Evolutionary conservation across 2,329 filamentous ascomycete species (phyloP).

Genomic region (Diplocarpon rosae): DNA sequence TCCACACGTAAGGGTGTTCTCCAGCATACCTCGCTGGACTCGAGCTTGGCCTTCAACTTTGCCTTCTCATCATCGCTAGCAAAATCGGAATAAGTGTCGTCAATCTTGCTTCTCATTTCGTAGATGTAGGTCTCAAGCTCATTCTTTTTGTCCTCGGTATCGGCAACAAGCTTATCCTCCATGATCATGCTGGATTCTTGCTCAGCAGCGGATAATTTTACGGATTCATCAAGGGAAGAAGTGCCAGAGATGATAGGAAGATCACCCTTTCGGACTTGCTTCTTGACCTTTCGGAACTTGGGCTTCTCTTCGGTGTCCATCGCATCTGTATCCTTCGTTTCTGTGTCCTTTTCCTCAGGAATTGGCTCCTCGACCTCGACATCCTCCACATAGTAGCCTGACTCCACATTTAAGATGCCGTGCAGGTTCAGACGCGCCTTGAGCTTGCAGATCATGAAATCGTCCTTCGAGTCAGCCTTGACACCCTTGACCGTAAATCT

Average conservation of each 20-base stretch:
- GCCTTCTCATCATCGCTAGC: conserved; percentile 87
- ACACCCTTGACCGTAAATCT: conserved; percentile 97
- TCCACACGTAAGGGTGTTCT: neutral
- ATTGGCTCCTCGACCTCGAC: conserved; percentile 93
- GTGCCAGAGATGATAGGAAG: conserved; percentile 79
- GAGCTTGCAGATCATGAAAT: conserved; percentile 99
- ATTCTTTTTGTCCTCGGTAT: conserved; percentile 99
- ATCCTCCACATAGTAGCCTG: conserved; percentile 95
- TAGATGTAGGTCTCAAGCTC: conserved; percentile 98
- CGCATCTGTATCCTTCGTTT: conserved; percentile 53
- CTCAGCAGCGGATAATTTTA: conserved; percentile 62
- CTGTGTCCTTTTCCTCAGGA: conserved; percentile 52
- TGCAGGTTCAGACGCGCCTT: conserved; percentile 96
- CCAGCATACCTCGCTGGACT: conserved; percentile 69
- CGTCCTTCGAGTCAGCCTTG: conserved; percentile 83
- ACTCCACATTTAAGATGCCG: conserved; percentile 92
- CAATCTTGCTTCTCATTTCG: conserved; percentile 88
- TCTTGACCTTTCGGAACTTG: conserved; percentile 95
- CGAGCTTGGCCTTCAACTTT: conserved; percentile 74
- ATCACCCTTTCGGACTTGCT: conserved; percentile 96
- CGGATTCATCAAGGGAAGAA: conserved; percentile 59
- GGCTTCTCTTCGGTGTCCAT: conserved; percentile 77
- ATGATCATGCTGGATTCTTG: conserved; percentile 85
- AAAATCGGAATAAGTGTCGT: conserved; percentile 82
- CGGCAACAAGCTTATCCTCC: conserved; percentile 96